Conservation (phyloP, 108 stramenopile genomes). For the Cyclotella choctawhatcheeana region DNA sequence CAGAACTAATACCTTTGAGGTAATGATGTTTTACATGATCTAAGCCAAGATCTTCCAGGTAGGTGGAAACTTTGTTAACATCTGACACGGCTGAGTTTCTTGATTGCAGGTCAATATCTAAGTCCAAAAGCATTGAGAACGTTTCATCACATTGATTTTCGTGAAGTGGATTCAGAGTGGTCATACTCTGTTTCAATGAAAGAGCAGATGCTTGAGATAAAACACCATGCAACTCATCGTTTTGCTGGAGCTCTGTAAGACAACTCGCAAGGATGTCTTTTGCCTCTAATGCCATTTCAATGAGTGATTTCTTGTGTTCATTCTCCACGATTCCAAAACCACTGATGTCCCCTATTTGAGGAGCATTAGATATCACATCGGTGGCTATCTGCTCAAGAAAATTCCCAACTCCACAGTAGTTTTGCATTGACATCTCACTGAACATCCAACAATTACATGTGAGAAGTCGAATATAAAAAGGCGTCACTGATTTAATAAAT, state of each 20-base stretch:
- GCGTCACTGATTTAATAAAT: neutral
- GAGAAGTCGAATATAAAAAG: neutral
- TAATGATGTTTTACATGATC: constrained; percentile 43
- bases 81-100: neutral
- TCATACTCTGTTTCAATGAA: constrained; percentile 54
- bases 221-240: constrained; percentile 60
- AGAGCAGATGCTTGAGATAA: constrained; percentile 54
- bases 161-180: constrained; percentile 30
- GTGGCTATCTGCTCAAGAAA: constrained; percentile 44
- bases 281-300: constrained; percentile 40
- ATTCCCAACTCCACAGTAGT: constrained; percentile 48
- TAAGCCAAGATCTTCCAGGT: constrained; percentile 49
- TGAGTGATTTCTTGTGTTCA: constrained; percentile 24
- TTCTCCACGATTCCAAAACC: constrained; percentile 31
- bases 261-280: constrained; percentile 54
- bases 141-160: constrained; percentile 22
- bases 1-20: constrained; percentile 19
- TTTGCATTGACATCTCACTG: constrained; percentile 61
- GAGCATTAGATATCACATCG: constrained; percentile 12
- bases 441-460: neutral
- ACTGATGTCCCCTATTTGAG: constrained; percentile 38
- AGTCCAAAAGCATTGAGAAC: constrained; percentile 31
- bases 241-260: constrained; percentile 54
- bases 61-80: constrained; percentile 15
- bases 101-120: constrained; percentile 29